Evolutionary conservation across 306 rosid genomes (phyloP), one percentile per base, ranked within the genome.

Genomic region (Quercus dentata): DNA sequence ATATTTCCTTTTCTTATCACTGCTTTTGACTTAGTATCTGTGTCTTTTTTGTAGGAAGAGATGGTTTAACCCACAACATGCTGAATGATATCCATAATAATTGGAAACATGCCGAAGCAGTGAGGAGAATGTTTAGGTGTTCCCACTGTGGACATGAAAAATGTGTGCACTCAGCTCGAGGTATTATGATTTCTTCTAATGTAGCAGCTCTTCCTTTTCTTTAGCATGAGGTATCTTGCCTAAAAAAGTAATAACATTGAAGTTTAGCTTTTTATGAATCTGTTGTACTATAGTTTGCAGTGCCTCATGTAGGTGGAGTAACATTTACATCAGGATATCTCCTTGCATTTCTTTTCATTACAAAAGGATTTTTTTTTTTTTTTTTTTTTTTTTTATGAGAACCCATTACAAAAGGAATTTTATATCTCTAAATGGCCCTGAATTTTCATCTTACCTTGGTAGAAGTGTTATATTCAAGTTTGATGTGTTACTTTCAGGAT

Each of bases 71-170:
- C 72, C 97, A 95, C 83, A 95, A 92, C 78, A 95, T 76, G 82
- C 87, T 33, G 98, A 92, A 77, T 82, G 97, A 84, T 81, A 92
- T 95, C 82, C 94, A 90, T 71, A 89, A 89, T 77, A 91, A 90
- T 57, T 95, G 99, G 99, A 92, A 95, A 92, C 78, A 95, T 76
- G 82, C 87, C 28, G 94, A 92, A 78, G 96, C 87, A 14, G 91
- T 91, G 83, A 84, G 99, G 91, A 89, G 90, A 90, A 86, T 92
- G 96, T 87, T 85, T 87, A 72, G 99, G 99, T 70, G 96, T 92
- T 82, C 97, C 94, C 41, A 92, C 97, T 19, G 93, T 92, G 67
- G 98, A 95, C 91, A 91, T 95, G 98, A 88, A 90, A 75, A 95
- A 89, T 46, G 91, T 92, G 79, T 90, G 92, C 86, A 25, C 81